Base-by-base conservation (phyloP, 495 filamentous ascomycete species). In the Xylaria palmicola region DNA sequence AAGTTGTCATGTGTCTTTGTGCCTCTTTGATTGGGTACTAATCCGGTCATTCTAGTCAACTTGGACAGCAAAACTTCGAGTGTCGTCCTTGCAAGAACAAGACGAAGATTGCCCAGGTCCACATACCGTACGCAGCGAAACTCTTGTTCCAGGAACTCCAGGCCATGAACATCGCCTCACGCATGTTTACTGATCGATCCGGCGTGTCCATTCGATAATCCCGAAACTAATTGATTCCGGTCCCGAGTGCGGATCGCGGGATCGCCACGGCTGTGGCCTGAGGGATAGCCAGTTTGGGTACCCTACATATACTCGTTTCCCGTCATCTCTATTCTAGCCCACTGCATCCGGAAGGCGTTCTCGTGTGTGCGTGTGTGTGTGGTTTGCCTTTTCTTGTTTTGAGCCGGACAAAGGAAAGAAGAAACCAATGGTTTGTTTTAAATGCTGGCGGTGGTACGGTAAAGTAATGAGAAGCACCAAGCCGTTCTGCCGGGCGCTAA, bases 11-110 rank as follows among this genome's bases (percentile, higher is more conserved):
- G 12, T 6, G 1, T 10, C 13, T 17, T 22, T 10, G 1, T 26
- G 9, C 15, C 13, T 34, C 17, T 24, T 29, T 36, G 1, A 26
- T 10, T 22, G 32, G 22, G 10, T 59, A 30, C 71, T 80, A 62
- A 77, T 58, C 56, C 15, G 9, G 4, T 22, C 51, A 55, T 12
- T 68, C 55, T 69, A 97, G 93, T n/a, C 93, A 96, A 80, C 83
- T 98, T 45, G 91, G 90, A 70, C 96, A 95, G 77, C 89, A 93
- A 56, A 87, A 89, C 20, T 97, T 97, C 73, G 94, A 98, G 75
- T 99, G 94, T 75, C 85, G 94, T 36, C 90, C 94, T 40, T 99
- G 94, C 83, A 91, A 92, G 77, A 99, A 98, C 82, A 98, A 97
- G 85, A 96, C 92, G 58, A 88, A 87, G 74, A 97, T 99, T 66